Evolutionary conservation across 768 basidiomycete species (phyloP).

Genomic region (Panellus pusillus): DNA sequence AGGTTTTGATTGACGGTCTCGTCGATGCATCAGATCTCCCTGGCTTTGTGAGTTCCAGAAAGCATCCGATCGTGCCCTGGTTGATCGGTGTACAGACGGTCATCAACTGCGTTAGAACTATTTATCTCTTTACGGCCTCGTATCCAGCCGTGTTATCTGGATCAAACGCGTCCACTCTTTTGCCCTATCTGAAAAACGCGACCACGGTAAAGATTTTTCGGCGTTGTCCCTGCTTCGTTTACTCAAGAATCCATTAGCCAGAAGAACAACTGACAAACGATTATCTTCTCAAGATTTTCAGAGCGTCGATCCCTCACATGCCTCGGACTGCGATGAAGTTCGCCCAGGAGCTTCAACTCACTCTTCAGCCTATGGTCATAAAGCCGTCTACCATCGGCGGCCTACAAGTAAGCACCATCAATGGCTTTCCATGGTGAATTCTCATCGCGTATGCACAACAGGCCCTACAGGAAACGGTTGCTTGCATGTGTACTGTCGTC

Average conservation of each 20-base stretch:
- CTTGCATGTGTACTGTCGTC: slow-evolving; percentile 87
- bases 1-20: slow-evolving; percentile 81
- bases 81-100: slow-evolving; percentile 54
- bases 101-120: slow-evolving; percentile 80
- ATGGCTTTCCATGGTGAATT: slow-evolving; percentile 1
- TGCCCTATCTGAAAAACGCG: slow-evolving; percentile 89
- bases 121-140: slow-evolving; percentile 79
- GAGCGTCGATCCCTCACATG: slow-evolving; percentile 81
- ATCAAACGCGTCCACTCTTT: slow-evolving; percentile 76
- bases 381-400: slow-evolving; percentile 74
- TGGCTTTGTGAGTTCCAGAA: slow-evolving; percentile 59
- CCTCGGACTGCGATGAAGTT: slow-evolving; percentile 89
- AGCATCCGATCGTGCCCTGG: neutral
- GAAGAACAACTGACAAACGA: slow-evolving; percentile 87
- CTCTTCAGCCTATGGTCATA: slow-evolving; percentile 88
- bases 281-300: slow-evolving; percentile 86
- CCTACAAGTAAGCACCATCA: slow-evolving; percentile 50
- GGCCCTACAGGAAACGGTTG: slow-evolving; percentile 89
- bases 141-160: slow-evolving; percentile 85
- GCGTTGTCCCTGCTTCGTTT: neutral
- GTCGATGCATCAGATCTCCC: slow-evolving; percentile 84
- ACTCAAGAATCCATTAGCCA: slow-evolving; percentile 39
- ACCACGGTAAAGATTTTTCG: slow-evolving; percentile 52
- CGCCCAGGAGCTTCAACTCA: slow-evolving; percentile 77
- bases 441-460: neutral